phyloP scores from a whole-genome alignment of 495 filamentous ascomycete genomes.

The Aspergillus wentii region DNA sequence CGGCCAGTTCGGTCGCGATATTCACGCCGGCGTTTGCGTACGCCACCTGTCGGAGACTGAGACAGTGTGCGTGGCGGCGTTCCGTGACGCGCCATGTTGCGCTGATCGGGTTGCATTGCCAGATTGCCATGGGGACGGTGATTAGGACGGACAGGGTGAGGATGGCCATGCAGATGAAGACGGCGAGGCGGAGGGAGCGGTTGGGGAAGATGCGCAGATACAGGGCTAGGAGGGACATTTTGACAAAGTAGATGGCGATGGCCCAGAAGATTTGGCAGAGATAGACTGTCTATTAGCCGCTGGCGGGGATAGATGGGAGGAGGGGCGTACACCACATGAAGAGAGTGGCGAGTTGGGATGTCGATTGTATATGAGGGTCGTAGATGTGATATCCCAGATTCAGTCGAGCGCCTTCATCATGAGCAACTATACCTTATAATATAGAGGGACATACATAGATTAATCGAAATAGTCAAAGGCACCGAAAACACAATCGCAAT shows the following conservation, averaged over 20 bases:
- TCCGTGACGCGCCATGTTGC: neutral
- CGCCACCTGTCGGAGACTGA: neutral
- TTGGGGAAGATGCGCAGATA: conserved; percentile 5
- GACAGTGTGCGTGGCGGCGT: neutral
- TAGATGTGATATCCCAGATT: conserved; percentile 1
- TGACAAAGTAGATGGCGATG: conserved; percentile 4
- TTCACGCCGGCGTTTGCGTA: neutral
- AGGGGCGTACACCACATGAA: neutral
- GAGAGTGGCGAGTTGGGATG: neutral
- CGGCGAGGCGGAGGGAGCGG: neutral
- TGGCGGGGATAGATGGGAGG: neutral
- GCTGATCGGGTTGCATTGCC: neutral
- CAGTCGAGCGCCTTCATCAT: too few relatives aligned
- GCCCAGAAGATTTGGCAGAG: conserved; percentile 2
- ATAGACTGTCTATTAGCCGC: neutral
- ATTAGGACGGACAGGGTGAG: neutral
- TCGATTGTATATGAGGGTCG: neutral
- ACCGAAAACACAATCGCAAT: too few relatives aligned
- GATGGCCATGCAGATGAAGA: neutral
- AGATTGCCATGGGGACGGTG: neutral
- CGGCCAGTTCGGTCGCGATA: neutral
- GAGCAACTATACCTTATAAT: too few relatives aligned
- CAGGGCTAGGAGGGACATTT: conserved; percentile 4
- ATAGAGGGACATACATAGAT: too few relatives aligned
- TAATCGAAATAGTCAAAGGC: too few relatives aligned